phyloP scores from a whole-genome alignment of 176 grass and related monocot species.

The Oryza glumipatula region DNA sequence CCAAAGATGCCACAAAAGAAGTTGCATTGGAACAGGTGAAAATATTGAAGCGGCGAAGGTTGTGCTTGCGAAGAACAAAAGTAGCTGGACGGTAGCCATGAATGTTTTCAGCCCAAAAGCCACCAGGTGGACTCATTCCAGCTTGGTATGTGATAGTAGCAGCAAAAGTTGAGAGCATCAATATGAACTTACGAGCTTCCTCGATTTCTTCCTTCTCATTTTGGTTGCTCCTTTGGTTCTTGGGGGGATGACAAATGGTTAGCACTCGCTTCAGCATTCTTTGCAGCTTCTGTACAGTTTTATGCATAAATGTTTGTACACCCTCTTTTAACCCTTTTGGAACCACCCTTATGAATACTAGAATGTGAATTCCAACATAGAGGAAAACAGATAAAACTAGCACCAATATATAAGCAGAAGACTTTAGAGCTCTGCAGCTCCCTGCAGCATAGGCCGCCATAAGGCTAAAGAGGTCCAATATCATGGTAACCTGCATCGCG shows the following conservation, averaged over 20 bases:
- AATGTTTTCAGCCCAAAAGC: conserved; percentile 33
- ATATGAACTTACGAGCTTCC: conserved; percentile 38
- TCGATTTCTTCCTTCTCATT: conserved; percentile 7
- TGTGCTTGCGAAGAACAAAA: conserved; percentile 31
- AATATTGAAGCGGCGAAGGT: conserved; percentile 24
- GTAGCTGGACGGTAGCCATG: conserved; percentile 23
- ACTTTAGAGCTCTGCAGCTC: background rate
- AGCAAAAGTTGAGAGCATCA: conserved; percentile 38
- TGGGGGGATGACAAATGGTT: background rate
- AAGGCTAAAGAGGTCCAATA: conserved; percentile 39
- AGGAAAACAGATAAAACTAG: conserved; percentile 24
- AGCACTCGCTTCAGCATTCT: background rate
- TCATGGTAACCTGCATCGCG: conserved; percentile 39
- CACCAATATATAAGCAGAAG: conserved; percentile 32
- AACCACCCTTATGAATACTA: conserved; percentile 10
- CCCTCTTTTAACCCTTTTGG: background rate
- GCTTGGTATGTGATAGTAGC: conserved; percentile 45
- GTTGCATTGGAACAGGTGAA: conserved; percentile 30
- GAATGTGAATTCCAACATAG: conserved; percentile 16
- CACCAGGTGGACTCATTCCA: conserved; percentile 44
- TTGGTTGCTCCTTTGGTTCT: background rate
- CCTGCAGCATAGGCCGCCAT: conserved; percentile 43
- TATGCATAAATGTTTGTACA: background rate
- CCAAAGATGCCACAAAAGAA: conserved; percentile 41
- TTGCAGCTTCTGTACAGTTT: background rate